phyloP scores from a whole-genome alignment of 2,329 filamentous ascomycete species.

The Aureobasidium sp. region DNA sequence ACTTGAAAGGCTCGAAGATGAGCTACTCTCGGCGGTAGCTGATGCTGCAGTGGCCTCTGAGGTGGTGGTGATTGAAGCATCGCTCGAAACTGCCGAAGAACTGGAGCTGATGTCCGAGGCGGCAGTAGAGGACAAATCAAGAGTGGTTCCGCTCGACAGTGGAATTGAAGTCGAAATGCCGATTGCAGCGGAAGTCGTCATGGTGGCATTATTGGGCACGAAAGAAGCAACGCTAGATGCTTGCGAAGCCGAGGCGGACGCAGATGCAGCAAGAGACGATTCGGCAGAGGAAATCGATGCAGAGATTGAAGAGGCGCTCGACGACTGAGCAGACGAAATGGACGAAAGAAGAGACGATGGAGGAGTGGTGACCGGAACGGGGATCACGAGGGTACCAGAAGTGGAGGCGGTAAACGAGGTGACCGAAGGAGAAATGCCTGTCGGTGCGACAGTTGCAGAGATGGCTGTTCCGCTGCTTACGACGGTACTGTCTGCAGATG shows the following conservation, averaged over 20 bases:
- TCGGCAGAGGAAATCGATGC: constrained; percentile 9
- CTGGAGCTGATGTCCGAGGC: not conserved
- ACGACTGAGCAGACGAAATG: constrained; percentile 13
- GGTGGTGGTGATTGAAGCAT: not conserved
- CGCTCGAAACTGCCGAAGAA: not conserved
- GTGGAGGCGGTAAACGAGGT: constrained; percentile 14
- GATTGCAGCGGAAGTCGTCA: not conserved
- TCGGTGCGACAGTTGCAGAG: not conserved
- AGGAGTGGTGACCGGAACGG: constrained; percentile 21
- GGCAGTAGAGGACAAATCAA: not conserved
- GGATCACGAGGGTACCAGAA: constrained; percentile 21
- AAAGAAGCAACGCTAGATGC: constrained; percentile 10
- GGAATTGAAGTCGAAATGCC: constrained; percentile 10
- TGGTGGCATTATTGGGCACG: constrained; percentile 3
- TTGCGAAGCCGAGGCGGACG: constrained; percentile 5
- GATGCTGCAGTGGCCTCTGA: constrained; percentile 11
- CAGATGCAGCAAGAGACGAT: constrained; percentile 4
- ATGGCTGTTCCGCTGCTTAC: constrained; percentile 5
- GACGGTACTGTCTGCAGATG: constrained; percentile 14
- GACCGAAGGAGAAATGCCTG: not conserved
- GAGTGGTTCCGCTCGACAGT: not conserved
- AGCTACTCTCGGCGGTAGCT: not conserved
- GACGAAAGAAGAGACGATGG: constrained; percentile 17
- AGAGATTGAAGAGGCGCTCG: constrained; percentile 11
- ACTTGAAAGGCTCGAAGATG: not conserved